Evolutionary conservation across 1,284 basidiomycete species (phyloP).

Genomic region (Xanthoconium separans): DNA sequence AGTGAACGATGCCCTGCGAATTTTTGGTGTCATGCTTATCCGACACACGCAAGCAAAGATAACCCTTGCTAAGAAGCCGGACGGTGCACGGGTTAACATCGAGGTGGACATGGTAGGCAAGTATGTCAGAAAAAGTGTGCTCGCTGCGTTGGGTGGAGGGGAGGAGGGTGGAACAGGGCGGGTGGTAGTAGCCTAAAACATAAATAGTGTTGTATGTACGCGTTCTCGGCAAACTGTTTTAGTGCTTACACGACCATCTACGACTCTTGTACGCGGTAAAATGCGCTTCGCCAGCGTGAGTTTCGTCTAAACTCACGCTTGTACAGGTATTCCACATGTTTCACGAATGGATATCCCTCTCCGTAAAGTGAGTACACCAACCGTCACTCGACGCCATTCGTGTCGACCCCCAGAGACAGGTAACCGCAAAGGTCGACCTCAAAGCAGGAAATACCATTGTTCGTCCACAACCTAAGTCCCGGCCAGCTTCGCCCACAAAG

Average conservation of each 20-base stretch:
- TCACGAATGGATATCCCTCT: constrained; percentile 34
- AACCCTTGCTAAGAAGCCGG: constrained; percentile 73
- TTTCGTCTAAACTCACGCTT: background rate
- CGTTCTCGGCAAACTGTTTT: too few species aligned
- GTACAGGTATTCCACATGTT: background rate
- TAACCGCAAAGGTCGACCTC: constrained; percentile 41
- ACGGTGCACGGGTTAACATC: constrained; percentile 88
- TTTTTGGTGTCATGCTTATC: constrained; percentile 94
- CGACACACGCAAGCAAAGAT: constrained; percentile 91
- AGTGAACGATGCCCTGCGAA: constrained; percentile 69
- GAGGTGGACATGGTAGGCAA: constrained; percentile 95
- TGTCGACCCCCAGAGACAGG: constrained; percentile 33
- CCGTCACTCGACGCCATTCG: background rate
- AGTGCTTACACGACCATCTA: background rate
- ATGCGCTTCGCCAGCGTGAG: background rate
- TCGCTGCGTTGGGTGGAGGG: constrained; percentile 66
- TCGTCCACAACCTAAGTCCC: constrained; percentile 30
- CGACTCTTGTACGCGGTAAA: too few species aligned
- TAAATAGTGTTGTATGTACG: background rate
- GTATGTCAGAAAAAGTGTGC: constrained; percentile 81
- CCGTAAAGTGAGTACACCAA: constrained; percentile 41
- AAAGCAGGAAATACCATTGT: constrained; percentile 30
- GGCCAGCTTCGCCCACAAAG: constrained; percentile 56
- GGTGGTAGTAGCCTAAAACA: constrained; percentile 46
- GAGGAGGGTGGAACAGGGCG: constrained; percentile 54